Percentiles rank a stretch among this genome's conserved stretches.
These are phyloP conservation scores for Podospora australis DNA, from an alignment of 495 filamentous ascomycete genomes.

Conservation along the genomic window DNA sequence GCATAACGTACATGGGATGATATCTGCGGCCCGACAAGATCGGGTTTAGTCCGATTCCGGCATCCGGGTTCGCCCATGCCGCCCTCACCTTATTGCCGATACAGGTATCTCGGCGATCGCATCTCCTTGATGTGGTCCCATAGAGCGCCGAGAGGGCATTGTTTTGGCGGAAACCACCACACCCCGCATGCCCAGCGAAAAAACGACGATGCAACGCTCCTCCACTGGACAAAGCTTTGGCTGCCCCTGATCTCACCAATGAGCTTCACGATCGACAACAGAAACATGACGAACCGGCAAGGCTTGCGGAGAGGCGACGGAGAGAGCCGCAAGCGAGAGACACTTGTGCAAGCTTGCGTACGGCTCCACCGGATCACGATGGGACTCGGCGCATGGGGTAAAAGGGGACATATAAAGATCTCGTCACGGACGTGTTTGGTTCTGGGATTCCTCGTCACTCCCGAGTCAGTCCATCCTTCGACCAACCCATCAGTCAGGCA, in stretches of 20 bases:
- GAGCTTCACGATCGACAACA: neutral
- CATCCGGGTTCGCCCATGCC: conserved; percentile 13
- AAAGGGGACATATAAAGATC: too few species aligned
- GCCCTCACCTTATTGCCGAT: conserved; percentile 9
- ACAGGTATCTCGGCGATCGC: conserved; percentile 11
- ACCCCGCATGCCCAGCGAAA: neutral
- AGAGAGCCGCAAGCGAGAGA: conserved; percentile 13
- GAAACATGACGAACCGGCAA: neutral
- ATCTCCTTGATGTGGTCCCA: conserved; percentile 4
- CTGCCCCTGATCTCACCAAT: conserved; percentile 6
- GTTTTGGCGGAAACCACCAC: too few species aligned
- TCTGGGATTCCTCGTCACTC: too few species aligned
- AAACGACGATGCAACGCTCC: conserved; percentile 4
- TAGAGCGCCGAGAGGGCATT: too few species aligned
- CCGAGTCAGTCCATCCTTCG: too few species aligned
- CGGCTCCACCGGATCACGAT: too few species aligned
- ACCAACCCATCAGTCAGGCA: conserved; percentile 1
- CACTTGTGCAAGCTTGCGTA: too few species aligned
- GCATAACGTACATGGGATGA: neutral
- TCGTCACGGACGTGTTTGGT: too few species aligned
- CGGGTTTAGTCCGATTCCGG: conserved; percentile 16
- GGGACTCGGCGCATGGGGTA: neutral
- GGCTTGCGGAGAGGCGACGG: neutral
- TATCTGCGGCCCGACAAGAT: conserved; percentile 8
- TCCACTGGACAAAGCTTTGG: conserved; percentile 1